A percentile compares a stretch with the other conserved stretches of the same genome.
These are phyloP conservation scores for Dalbergia oliveri DNA, from an alignment of 306 rosid genomes.

Conservation along the genomic window DNA sequence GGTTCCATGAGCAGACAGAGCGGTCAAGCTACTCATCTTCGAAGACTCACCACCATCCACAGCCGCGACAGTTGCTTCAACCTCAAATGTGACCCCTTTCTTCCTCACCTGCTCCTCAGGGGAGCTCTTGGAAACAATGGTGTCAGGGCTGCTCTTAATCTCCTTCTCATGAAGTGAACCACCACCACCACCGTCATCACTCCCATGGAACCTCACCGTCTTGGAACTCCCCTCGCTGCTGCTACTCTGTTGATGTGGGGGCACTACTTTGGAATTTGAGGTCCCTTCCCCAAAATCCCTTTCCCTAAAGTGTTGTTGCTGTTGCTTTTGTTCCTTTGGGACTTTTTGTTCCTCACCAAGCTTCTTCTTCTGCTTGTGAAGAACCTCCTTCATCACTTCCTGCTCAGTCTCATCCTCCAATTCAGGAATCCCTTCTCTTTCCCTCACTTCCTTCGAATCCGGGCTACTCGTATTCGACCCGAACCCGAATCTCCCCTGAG, in stretches of 20 bases:
- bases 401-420: constrained; percentile 93
- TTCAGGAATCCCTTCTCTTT: constrained; percentile 97
- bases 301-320: constrained; percentile 28
- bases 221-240: constrained; percentile 72
- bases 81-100: constrained; percentile 85
- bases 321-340: constrained; percentile 37
- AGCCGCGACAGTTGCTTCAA: constrained; percentile 51
- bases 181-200: constrained; percentile 56
- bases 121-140: constrained; percentile 57
- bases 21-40: constrained; percentile 72
- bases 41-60: constrained; percentile 84
- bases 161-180: constrained; percentile 57
- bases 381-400: constrained; percentile 57
- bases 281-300: constrained; percentile 79
- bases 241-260: constrained; percentile 50
- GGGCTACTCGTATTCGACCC: constrained; percentile 84
- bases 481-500: constrained; percentile 50
- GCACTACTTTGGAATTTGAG: constrained; percentile 71
- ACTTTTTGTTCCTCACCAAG: constrained; percentile 44
- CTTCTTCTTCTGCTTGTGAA: constrained; percentile 59
- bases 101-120: constrained; percentile 60
- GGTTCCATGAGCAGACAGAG: constrained; percentile 74
- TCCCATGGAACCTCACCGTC: constrained; percentile 60
- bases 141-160: constrained; percentile 71
- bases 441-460: constrained; percentile 93